phyloP scores from a whole-genome alignment of 1,139 yeast species.

The Blastobotrys serpentis region DNA sequence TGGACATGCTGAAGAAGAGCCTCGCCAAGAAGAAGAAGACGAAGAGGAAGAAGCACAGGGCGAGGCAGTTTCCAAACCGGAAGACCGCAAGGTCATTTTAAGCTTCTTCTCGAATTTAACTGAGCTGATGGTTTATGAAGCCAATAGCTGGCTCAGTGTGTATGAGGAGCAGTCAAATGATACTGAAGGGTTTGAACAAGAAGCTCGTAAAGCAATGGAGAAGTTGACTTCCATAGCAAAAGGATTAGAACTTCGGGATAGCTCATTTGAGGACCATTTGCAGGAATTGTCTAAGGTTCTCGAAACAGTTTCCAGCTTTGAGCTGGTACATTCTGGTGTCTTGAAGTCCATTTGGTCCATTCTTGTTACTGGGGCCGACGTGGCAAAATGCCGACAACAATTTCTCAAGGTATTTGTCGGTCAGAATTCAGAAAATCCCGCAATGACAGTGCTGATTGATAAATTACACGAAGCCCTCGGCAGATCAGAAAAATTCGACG shows the following conservation, averaged over 20 bases:
- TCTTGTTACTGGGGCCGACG: conserved; percentile 39
- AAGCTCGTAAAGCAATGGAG: conserved; percentile 28
- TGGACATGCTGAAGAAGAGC: conserved; percentile 20
- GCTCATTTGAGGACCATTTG: conserved; percentile 45
- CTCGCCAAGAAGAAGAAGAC: conserved; percentile 24
- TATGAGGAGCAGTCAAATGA: conserved; percentile 29
- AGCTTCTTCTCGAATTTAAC: conserved; percentile 24
- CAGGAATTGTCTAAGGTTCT: conserved; percentile 39
- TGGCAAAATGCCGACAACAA: conserved; percentile 34
- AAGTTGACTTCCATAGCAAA: conserved; percentile 23
- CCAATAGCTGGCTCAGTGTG: conserved; percentile 20
- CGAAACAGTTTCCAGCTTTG: conserved; percentile 65
- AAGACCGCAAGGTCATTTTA: conserved; percentile 25
- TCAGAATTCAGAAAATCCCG: conserved; percentile 21
- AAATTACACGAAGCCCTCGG: conserved; percentile 74
- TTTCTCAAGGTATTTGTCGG: conserved; percentile 51
- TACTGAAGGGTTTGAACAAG: conserved; percentile 33
- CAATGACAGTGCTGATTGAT: conserved; percentile 40
- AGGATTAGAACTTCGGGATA: conserved; percentile 21
- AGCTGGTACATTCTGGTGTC: conserved; percentile 68
- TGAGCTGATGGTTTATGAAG: conserved; percentile 22
- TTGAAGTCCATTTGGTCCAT: conserved; percentile 48
- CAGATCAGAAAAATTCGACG: conserved; percentile 73
- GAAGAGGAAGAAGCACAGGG: too few species aligned
- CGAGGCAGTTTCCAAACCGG: too few species aligned